These are phyloP conservation scores for Crepidotus variabilis DNA, from an alignment of 768 basidiomycete genomes.

Conservation along the genomic window DNA sequence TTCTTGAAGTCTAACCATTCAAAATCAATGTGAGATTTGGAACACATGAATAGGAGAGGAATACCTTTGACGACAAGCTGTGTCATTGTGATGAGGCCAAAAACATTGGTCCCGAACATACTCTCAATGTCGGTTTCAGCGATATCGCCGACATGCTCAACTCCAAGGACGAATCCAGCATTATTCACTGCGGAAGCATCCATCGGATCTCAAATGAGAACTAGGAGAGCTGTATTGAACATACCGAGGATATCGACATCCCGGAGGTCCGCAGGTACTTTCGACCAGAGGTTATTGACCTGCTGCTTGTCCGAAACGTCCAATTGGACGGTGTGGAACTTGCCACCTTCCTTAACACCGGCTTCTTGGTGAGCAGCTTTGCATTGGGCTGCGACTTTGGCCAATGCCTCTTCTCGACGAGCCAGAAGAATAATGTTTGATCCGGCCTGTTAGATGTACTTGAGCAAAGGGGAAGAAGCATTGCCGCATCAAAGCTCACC, in stretches of 20 bases:
- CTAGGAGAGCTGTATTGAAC: conserved; percentile 13
- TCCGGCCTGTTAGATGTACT: conserved; percentile 54
- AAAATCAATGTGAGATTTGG: no score
- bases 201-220: neutral
- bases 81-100: conserved; percentile 81
- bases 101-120: conserved; percentile 80
- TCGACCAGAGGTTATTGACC: conserved; percentile 64
- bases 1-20: conserved; percentile 65
- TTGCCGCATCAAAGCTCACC: conserved; percentile 31
- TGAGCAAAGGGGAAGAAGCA: neutral
- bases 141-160: conserved; percentile 84
- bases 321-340: conserved; percentile 64
- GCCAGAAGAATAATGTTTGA: conserved; percentile 86
- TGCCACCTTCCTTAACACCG: conserved; percentile 72
- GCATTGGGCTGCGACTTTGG: conserved; percentile 67
- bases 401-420: conserved; percentile 69
- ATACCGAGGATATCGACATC: conserved; percentile 82
- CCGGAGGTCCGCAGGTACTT: conserved; percentile 65
- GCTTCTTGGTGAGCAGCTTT: conserved; percentile 67
- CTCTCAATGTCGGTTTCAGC: conserved; percentile 73
- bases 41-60: no score
- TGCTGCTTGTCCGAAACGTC: conserved; percentile 80
- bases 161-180: conserved; percentile 88
- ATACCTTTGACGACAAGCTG: conserved; percentile 66
- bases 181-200: conserved; percentile 40